Evolutionary conservation across 2,329 filamentous ascomycete species (phyloP).

Genomic region (Domatiomyces globalis): DNA sequence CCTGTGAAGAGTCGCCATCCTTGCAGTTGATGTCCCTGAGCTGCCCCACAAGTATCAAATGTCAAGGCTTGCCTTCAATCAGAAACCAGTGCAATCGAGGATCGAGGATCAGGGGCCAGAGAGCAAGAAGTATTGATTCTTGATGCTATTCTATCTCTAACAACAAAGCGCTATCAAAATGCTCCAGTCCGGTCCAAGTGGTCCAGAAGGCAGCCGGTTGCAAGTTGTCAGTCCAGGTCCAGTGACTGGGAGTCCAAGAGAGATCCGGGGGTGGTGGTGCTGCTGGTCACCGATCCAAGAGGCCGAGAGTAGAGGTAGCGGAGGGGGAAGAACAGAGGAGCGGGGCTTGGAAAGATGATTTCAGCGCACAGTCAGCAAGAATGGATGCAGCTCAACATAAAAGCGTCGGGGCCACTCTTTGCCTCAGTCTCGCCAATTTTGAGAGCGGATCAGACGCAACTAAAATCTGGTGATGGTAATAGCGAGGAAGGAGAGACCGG

Average conservation of each 20-base stretch:
- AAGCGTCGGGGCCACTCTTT: slow-evolving; percentile 8
- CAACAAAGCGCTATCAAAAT: slow-evolving; percentile 16
- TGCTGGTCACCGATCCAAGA: slow-evolving; percentile 3
- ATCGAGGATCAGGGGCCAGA: not conserved
- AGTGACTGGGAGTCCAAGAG: not conserved
- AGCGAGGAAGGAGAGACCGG: slow-evolving; percentile 1
- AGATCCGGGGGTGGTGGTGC: slow-evolving; percentile 1
- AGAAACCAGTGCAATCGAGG: not conserved
- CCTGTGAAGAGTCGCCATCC: slow-evolving; percentile 23
- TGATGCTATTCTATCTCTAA: slow-evolving; percentile 18
- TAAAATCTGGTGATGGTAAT: slow-evolving; percentile 1
- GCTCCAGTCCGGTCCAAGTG: slow-evolving; percentile 5
- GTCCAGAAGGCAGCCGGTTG: slow-evolving; percentile 9
- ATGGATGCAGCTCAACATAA: slow-evolving; percentile 17
- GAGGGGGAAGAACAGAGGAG: slow-evolving; percentile 7
- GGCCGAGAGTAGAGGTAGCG: slow-evolving; percentile 5
- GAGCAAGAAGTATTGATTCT: slow-evolving; percentile 17
- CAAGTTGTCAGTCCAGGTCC: not conserved
- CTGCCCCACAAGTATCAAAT: not conserved
- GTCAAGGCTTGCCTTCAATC: not conserved
- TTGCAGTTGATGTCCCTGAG: not conserved
- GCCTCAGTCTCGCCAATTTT: not conserved
- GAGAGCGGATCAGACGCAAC: not conserved
- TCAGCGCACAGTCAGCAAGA: slow-evolving; percentile 5
- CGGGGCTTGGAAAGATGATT: slow-evolving; percentile 5